phyloP scores from a whole-genome alignment of 805 yeast species.

The Saccharomycopsis fermentans region DNA sequence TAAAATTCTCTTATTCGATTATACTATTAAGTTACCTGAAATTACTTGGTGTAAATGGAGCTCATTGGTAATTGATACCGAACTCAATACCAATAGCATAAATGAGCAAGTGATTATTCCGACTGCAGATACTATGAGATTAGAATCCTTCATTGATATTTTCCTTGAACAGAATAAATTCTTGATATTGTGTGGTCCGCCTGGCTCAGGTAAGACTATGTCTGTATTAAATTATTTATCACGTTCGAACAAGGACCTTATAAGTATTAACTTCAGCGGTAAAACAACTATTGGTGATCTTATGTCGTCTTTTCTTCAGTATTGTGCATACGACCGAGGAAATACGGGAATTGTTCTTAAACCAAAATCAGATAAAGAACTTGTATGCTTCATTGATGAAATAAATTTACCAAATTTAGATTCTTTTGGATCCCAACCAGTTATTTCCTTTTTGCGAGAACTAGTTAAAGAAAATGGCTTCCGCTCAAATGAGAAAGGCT shows the following conservation, averaged over 20 bases:
- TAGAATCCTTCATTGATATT: slow-evolving; percentile 50
- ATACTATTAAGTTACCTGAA: slow-evolving; percentile 34
- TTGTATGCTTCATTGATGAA: slow-evolving; percentile 86
- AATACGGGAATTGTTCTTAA: slow-evolving; percentile 42
- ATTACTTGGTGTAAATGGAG: slow-evolving; percentile 38
- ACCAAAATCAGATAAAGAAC: slow-evolving; percentile 59
- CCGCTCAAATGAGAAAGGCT: slow-evolving; percentile 52
- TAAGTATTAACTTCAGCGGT: slow-evolving; percentile 64
- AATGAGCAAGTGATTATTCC: slow-evolving; percentile 61
- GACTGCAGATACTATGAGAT: slow-evolving; percentile 66
- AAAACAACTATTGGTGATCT: slow-evolving; percentile 23
- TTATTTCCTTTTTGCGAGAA: slow-evolving; percentile 64
- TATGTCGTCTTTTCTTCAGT: slow-evolving; percentile 57
- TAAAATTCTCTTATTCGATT: slow-evolving; percentile 27
- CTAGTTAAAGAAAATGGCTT: slow-evolving; percentile 66
- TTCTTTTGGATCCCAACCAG: slow-evolving; percentile 60
- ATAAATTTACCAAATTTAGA: slow-evolving; percentile 73
- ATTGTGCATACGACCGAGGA: slow-evolving; percentile 50
- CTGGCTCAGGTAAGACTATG: slow-evolving; percentile 97
- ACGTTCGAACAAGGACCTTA: slow-evolving; percentile 44
- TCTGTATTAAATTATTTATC: slow-evolving; percentile 61
- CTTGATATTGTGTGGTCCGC: slow-evolving; percentile 83
- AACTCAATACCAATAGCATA: slow-evolving; percentile 44
- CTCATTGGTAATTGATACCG: slow-evolving; percentile 30
- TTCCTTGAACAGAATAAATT: slow-evolving; percentile 48